Evolutionary conservation across 176 grass and related monocot species (phyloP), one percentile per base, ranked within the genome.

Genomic region (Zoysia japonica): DNA sequence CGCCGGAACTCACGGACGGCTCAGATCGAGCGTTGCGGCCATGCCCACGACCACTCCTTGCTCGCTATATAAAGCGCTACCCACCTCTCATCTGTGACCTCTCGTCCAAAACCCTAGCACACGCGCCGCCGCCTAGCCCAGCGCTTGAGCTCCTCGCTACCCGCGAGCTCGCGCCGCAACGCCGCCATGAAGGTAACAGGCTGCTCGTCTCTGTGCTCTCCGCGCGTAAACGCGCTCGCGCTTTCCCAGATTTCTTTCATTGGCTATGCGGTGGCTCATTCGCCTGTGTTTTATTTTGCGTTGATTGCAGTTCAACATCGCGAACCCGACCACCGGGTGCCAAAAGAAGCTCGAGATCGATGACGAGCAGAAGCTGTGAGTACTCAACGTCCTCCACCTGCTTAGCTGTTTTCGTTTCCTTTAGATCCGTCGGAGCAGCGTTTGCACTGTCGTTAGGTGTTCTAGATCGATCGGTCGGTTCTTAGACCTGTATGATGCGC

Each of bases 361-460:
- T 72, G 94, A 93, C 63, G 94, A 97, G 72, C 91, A 93, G 91
- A 97, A 97, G 85, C 91, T 97, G 94, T 93, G 78, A 93, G 94
- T 91, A 65, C n/a, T 77, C 7, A 52, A 0, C 15, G 15, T 10
- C 59, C 14, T 52, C 2, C 19, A 17, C 51, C 35, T 13, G 9
- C 64, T 7, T 44, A 28, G 17, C 65, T 3, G 12, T 80, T 20
- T n/a, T 59, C 0, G 7, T 63, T 54, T 47, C 59, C 7, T 5
- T 9, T 37, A 46, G 71, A 81, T 70, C 76, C 16, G 47, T 47
- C 2, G 9, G 11, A 40, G 62, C 12, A 37, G 3, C 11, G 28
- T 2, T 9, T 57, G 4, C 46, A 5, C 38, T 15, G 14, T 9
- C 35, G 1, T 67, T 16, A 17, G 6, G 1, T 85, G 70, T 49